Evolutionary conservation across 1,139 yeast genomes (phyloP).

Genomic region (Yamadazyma blattariae): DNA sequence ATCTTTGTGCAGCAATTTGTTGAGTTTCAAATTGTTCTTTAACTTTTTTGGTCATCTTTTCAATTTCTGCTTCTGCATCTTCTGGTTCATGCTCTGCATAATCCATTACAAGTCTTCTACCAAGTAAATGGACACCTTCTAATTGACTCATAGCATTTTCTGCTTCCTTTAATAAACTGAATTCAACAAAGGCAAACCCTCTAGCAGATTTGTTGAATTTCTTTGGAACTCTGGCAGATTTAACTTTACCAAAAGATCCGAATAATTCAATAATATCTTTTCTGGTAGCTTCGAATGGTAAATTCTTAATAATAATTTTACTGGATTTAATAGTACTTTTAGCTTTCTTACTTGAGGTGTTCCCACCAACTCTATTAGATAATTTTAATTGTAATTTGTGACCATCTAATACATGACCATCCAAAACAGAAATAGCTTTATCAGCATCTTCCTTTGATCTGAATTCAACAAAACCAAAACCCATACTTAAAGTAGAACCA

Average conservation of each 20-base stretch:
- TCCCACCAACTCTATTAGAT: conserved; percentile 66
- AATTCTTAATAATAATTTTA: conserved; percentile 90
- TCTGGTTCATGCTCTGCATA: conserved; percentile 81
- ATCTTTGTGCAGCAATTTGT: conserved; percentile 69
- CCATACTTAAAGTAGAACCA: conserved; percentile 79
- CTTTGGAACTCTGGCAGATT: conserved; percentile 94
- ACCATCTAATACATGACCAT: conserved; percentile 81
- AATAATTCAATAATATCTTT: conserved; percentile 88
- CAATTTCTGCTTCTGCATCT: conserved; percentile 87
- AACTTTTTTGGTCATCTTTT: conserved; percentile 83
- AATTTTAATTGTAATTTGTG: conserved; percentile 86
- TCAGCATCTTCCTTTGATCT: conserved; percentile 74
- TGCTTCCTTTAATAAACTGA: conserved; percentile 84
- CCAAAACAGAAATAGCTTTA: conserved; percentile 68
- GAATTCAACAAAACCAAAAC: conserved; percentile 95
- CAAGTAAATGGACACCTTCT: conserved; percentile 94
- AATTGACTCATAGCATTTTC: conserved; percentile 93
- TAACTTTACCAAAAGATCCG: conserved; percentile 90
- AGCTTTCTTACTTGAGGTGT: conserved; percentile 21
- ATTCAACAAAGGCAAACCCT: conserved; percentile 98
- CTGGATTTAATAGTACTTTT: conserved; percentile 42
- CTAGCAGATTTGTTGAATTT: conserved; percentile 93
- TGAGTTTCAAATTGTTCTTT: conserved; percentile 76
- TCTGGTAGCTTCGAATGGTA: conserved; percentile 95
- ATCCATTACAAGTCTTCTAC: conserved; percentile 94